A percentile compares a stretch with the other conserved stretches of the same genome.
Evolutionary conservation across 805 yeast genomes (phyloP).

Genomic region (Starmerella floricola): DNA sequence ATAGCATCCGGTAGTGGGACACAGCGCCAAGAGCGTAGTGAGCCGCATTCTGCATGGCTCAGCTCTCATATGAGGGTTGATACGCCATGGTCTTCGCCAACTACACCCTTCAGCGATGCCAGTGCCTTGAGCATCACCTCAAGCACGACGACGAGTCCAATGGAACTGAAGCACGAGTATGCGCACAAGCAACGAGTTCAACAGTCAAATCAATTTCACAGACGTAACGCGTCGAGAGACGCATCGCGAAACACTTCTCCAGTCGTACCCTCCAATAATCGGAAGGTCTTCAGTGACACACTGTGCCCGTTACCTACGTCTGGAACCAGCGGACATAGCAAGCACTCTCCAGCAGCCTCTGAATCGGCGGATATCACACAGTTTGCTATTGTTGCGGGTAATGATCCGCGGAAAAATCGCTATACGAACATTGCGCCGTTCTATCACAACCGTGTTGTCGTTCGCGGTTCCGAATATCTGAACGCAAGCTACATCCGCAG

Average conservation of each 20-base stretch:
- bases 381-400: conserved; percentile 55
- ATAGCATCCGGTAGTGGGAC: not conserved
- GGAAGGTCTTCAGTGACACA: too few species aligned
- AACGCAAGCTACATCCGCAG: conserved; percentile 64
- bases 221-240: too few species aligned
- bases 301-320: too few species aligned
- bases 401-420: conserved; percentile 76
- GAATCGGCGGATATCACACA: conserved; percentile 9
- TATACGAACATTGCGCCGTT: conserved; percentile 82
- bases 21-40: not conserved
- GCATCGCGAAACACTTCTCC: too few species aligned
- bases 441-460: conserved; percentile 66
- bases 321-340: not conserved
- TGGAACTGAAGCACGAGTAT: conserved; percentile 1
- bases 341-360: conserved; percentile 2
- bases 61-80: conserved; percentile 2
- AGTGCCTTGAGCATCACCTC: not conserved
- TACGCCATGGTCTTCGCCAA: conserved; percentile 8
- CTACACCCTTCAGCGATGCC: conserved; percentile 10
- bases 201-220: too few species aligned
- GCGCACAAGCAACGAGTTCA: not conserved
- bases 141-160: conserved; percentile 3
- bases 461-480: conserved; percentile 51
- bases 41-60: conserved; percentile 3
- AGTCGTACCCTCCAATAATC: too few species aligned